Evolutionary conservation across 441 rosid genomes (phyloP).

Genomic region (Breynia disticha): DNA sequence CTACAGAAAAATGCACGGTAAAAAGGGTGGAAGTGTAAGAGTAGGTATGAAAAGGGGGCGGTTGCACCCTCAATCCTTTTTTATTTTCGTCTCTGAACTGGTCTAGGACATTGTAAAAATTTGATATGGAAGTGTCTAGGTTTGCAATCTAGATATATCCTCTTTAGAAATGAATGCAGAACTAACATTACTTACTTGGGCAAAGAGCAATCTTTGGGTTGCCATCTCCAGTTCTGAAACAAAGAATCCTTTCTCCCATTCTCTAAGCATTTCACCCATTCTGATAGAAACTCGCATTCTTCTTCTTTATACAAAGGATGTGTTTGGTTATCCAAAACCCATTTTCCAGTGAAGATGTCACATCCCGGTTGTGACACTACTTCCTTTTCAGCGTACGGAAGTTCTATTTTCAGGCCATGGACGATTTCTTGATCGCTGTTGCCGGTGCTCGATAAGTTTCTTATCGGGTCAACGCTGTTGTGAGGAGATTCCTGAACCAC

Average conservation of each 20-base stretch:
- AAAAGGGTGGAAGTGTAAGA: too few relatives aligned
- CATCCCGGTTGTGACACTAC: conserved; percentile 32
- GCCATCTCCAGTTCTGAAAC: conserved; percentile 78
- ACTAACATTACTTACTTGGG: conserved; percentile 35
- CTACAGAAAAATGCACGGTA: too few relatives aligned
- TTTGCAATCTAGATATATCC: too few relatives aligned
- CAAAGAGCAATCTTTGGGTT: conserved; percentile 58
- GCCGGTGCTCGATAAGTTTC: not conserved
- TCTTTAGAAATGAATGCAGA: not conserved
- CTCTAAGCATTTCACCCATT: conserved; percentile 54
- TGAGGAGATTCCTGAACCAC: not conserved
- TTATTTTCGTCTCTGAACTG: too few relatives aligned
- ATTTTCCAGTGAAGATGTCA: conserved; percentile 59
- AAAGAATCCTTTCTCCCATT: conserved; percentile 64
- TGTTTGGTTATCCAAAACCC: conserved; percentile 51
- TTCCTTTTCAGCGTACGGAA: conserved; percentile 2
- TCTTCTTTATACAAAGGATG: conserved; percentile 59
- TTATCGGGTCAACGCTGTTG: not conserved
- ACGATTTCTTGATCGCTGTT: not conserved
- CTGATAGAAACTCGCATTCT: conserved; percentile 56
- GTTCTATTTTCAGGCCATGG: not conserved
- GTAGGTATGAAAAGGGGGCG: too few relatives aligned
- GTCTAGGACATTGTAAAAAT: too few relatives aligned
- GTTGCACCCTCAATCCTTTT: too few relatives aligned
- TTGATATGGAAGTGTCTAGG: too few relatives aligned